phyloP scores from a whole-genome alignment of 2,329 filamentous ascomycete genomes.

The Colletotrichum tanaceti region DNA sequence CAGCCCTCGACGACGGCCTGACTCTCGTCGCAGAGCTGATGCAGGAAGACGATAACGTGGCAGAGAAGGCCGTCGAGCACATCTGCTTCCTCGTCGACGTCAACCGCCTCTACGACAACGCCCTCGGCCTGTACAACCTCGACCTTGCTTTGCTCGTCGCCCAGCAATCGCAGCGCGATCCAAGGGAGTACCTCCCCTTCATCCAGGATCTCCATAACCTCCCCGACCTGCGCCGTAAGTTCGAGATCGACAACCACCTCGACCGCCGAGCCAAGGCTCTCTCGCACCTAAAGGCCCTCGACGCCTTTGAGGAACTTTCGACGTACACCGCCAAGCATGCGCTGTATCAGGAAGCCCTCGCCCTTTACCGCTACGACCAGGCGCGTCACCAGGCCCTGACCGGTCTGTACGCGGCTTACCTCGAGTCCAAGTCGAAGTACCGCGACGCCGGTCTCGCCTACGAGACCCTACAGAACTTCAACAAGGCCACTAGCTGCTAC shows the following conservation, averaged over 20 bases:
- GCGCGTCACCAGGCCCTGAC: constrained; percentile 76
- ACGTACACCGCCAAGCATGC: constrained; percentile 81
- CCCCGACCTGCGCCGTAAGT: constrained; percentile 76
- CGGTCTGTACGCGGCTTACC: constrained; percentile 80
- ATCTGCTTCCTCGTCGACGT: constrained; percentile 98
- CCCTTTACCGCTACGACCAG: constrained; percentile 85
- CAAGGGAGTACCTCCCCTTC: constrained; percentile 94
- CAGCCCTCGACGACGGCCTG: constrained; percentile 88
- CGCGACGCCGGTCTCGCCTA: constrained; percentile 91
- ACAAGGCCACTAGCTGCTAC: constrained; percentile 83
- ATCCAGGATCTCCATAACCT: constrained; percentile 87
- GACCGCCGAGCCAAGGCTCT: constrained; percentile 82
- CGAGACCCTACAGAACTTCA: constrained; percentile 82
- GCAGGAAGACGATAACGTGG: constrained; percentile 74
- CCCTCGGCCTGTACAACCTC: constrained; percentile 90
- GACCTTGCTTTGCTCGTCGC: constrained; percentile 91
- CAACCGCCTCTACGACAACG: constrained; percentile 89
- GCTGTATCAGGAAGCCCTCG: constrained; percentile 82
- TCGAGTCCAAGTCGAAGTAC: constrained; percentile 80
- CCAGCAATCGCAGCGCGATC: constrained; percentile 95
- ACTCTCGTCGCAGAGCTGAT: constrained; percentile 80
- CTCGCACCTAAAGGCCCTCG: constrained; percentile 76
- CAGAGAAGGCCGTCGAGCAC: constrained; percentile 92
- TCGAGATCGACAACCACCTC: constrained; percentile 90
- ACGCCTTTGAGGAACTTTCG: constrained; percentile 81